phyloP scores from a whole-genome alignment of 352 stramenopile species.

The Globisporangium apiculatum region DNA sequence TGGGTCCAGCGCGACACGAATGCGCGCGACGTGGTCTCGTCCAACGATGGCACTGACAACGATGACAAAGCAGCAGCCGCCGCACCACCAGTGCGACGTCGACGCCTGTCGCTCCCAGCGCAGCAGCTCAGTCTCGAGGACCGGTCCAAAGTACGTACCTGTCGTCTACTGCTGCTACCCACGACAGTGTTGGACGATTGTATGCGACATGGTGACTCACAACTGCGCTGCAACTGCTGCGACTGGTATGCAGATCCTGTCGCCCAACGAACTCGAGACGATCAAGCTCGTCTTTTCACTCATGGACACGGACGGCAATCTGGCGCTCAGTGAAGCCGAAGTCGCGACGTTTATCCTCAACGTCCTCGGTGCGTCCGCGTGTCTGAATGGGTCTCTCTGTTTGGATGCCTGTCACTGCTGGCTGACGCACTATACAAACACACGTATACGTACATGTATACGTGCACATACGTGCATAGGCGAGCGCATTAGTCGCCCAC shows the following conservation, averaged over 20 bases:
- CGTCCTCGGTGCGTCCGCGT: constrained; percentile 41
- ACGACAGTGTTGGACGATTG: neutral
- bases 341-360: constrained; percentile 68
- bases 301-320: constrained; percentile 70
- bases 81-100: neutral
- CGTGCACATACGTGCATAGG: constrained; percentile 16
- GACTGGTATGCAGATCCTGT: constrained; percentile 28
- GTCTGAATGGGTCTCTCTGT: neutral
- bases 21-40: constrained; percentile 2
- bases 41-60: neutral
- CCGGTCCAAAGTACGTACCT: constrained; percentile 19
- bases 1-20: constrained; percentile 56
- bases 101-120: neutral
- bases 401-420: no score
- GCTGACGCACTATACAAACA: no score
- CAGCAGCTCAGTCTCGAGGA: constrained; percentile 14
- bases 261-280: constrained; percentile 56
- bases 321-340: constrained; percentile 45
- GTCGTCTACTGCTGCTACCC: no score
- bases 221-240: neutral
- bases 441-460: no score
- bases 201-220: no score
- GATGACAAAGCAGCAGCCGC: neutral
- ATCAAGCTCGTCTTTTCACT: constrained; percentile 79
- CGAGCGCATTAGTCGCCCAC: constrained; percentile 38